These are phyloP conservation scores for Floccularia luteovirens DNA, from an alignment of 768 basidiomycete genomes.

Conservation along the genomic window DNA sequence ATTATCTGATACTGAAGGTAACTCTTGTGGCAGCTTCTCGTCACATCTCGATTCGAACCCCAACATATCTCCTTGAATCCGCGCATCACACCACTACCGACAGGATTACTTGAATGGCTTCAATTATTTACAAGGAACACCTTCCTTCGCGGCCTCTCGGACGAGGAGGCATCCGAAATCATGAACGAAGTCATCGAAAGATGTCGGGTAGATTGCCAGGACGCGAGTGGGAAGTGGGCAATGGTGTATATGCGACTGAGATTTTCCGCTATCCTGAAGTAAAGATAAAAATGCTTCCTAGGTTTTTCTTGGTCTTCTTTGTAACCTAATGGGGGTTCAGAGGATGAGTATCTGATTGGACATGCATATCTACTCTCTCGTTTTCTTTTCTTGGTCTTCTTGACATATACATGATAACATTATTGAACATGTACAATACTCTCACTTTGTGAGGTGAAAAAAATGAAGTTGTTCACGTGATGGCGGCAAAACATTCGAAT, in stretches of 20 bases:
- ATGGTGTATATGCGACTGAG: constrained; percentile 71
- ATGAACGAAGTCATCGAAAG: constrained; percentile 56
- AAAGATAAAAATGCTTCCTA: too few species aligned
- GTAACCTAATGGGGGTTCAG: too few species aligned
- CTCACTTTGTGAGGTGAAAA: too few species aligned
- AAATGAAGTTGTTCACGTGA: too few species aligned
- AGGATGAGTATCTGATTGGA: too few species aligned
- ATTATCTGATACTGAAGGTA: constrained; percentile 2
- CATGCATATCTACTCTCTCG: too few species aligned
- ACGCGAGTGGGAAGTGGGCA: constrained; percentile 54
- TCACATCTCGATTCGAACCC: constrained; percentile 48
- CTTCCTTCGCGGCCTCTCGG: constrained; percentile 45
- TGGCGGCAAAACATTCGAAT: too few species aligned
- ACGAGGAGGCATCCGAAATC: constrained; percentile 48
- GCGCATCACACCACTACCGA: constrained; percentile 42
- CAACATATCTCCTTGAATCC: constrained; percentile 47
- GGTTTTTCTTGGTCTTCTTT: too few species aligned
- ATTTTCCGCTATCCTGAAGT: constrained; percentile 42
- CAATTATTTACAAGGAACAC: constrained; percentile 54
- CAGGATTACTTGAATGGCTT: constrained; percentile 61
- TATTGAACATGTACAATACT: too few species aligned
- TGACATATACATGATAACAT: too few species aligned
- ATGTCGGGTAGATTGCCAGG: constrained; percentile 47
- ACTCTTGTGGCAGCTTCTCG: constrained; percentile 41
- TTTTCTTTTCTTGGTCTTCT: too few species aligned